phyloP scores from a whole-genome alignment of 352 stramenopile species.

The Thraustochytrium sp. region DNA sequence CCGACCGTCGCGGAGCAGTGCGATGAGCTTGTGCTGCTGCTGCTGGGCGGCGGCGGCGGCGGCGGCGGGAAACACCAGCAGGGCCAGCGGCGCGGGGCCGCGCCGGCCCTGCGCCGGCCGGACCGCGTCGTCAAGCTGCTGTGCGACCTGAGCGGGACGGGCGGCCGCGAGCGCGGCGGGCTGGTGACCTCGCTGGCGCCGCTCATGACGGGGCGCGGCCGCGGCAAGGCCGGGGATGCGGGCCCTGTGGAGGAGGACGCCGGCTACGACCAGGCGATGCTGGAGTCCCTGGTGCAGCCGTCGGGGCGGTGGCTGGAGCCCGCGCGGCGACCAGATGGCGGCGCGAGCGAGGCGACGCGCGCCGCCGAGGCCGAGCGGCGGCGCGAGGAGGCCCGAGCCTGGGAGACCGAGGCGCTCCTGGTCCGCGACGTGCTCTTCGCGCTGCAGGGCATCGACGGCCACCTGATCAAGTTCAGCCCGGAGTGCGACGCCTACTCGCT shows the following conservation, averaged over 20 bases:
- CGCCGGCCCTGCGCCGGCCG: background rate
- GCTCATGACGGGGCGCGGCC: background rate
- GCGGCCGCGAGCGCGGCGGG: background rate
- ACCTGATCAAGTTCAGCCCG: constrained; percentile 46
- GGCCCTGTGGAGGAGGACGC: no score
- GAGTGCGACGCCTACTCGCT: constrained; percentile 65
- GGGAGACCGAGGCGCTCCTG: constrained; percentile 66
- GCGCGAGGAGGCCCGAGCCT: background rate
- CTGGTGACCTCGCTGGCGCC: background rate
- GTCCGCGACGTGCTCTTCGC: constrained; percentile 80
- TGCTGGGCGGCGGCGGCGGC: background rate
- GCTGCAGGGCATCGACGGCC: constrained; percentile 82
- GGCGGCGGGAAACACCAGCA: no score
- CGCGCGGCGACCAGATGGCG: background rate
- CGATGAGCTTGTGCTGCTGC: constrained; percentile 19
- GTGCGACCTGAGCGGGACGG: constrained; percentile 26
- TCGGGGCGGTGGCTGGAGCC: constrained; percentile 1
- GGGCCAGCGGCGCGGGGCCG: no score
- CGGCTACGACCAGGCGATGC: no score
- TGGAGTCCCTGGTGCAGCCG: background rate
- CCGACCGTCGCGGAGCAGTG: background rate
- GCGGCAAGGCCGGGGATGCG: no score
- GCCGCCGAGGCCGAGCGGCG: background rate
- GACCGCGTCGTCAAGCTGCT: constrained; percentile 19
- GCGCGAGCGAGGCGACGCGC: background rate